Base-by-base conservation (phyloP, 1,284 basidiomycete genomes). In the Veloporphyrellus conicus region DNA sequence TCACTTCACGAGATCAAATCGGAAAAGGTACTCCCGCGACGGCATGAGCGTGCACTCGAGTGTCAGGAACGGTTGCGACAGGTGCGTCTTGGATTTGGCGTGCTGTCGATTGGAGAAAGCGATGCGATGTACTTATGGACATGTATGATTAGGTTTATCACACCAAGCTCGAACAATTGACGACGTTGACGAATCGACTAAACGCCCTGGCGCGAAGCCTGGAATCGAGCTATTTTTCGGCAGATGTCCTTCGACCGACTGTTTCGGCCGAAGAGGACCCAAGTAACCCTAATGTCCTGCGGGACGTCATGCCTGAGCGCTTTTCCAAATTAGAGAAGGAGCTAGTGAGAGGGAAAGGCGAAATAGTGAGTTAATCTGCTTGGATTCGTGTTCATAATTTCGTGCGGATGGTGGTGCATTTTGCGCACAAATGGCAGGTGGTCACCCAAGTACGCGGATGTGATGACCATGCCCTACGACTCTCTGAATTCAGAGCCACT, bases 301-400 rank as follows among this genome's bases (percentile, higher is more conserved):
- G 75, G 18, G 86, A 91, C 58, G 85, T 91, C 12, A 82, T 81
- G 11, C 82, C 86, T 0, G 87, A 90, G 52, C 75, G 85, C 10
- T 88, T 92, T 61, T 76, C 79, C 31, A 81, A 73, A 56, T 69
- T 93, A 3, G 87, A 92, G 71, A 85, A 87, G 61, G 87, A 91
- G 60, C 74, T 91, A 16, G 79, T 85, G 4, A 73, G 84, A 45
- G 89, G 86, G 15, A 90, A 90, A 64, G 75, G 75, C 14, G 90
- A 92, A 76, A 75, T 90, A 36, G 86, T 89, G 57, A 62, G 86
- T 73, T 15, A 16, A 19, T 18, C 7, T 34, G 3, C 3, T 10
- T 6, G 31, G 23, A 25, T 41, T 18, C 2, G 27, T 35, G 27
- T 16, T 15, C n/a, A 31, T 36, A 2, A 23, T 36, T 42, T 46